A percentile compares a stretch with the other conserved stretches of the same genome.
These are phyloP conservation scores for Trichoderma cornu-damae DNA, from an alignment of 2,329 filamentous ascomycete species.

Conservation along the genomic window DNA sequence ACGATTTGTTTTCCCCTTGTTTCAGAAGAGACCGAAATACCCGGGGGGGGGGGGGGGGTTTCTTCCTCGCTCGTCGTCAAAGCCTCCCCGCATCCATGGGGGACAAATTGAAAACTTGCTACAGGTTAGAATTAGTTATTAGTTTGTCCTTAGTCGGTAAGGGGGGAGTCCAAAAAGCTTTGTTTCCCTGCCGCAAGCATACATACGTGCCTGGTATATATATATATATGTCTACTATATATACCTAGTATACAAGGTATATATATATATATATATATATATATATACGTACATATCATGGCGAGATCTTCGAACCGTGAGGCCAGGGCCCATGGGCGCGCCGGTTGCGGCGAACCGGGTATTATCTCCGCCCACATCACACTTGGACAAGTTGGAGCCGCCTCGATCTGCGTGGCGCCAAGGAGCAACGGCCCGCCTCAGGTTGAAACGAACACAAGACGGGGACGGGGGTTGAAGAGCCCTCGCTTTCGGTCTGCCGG, in stretches of 20 bases:
- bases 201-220: not conserved
- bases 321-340: too few species aligned
- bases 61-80: not conserved
- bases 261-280: too few species aligned
- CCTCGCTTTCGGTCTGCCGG: not conserved
- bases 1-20: not conserved
- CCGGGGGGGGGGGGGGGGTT: too few species aligned
- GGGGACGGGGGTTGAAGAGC: not conserved
- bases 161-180: too few species aligned
- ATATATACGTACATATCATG: too few species aligned
- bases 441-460: not conserved
- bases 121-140: too few species aligned
- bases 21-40: not conserved
- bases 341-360: slow-evolving; percentile 5
- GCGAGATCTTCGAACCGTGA: too few species aligned
- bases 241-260: too few species aligned
- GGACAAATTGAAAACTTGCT: too few species aligned
- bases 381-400: not conserved
- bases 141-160: too few species aligned
- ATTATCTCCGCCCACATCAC: not conserved
- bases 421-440: slow-evolving; percentile 5
- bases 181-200: not conserved
- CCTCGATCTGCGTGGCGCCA: slow-evolving; percentile 4
- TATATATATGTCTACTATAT: too few species aligned
- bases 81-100: not conserved